These are phyloP conservation scores for Auriscalpium orientale DNA, from an alignment of 768 basidiomycete genomes.

Conservation along the genomic window DNA sequence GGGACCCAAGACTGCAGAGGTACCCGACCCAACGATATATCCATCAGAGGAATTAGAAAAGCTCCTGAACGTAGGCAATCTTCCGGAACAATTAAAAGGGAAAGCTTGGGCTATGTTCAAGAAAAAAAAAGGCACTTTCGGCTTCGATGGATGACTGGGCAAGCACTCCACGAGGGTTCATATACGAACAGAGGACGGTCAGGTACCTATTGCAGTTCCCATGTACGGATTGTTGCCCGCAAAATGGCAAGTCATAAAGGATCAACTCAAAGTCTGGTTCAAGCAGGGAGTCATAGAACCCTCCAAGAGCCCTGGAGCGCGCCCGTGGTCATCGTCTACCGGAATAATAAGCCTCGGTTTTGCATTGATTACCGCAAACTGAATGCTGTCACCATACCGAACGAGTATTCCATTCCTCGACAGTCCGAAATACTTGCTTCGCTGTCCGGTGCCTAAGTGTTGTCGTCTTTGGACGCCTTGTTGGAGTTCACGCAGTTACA, in stretches of 20 bases:
- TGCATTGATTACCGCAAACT: constrained; percentile 28
- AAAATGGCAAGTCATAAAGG: constrained; percentile 2
- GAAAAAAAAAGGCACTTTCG: constrained; percentile 8
- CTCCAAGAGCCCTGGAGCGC: constrained; percentile 32
- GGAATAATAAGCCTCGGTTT: constrained; percentile 30
- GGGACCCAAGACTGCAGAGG: too few relatives aligned
- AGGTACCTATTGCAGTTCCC: neutral
- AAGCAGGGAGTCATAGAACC: constrained; percentile 32
- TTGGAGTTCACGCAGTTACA: constrained; percentile 34
- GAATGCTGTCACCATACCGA: constrained; percentile 18
- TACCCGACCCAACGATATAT: constrained; percentile 11
- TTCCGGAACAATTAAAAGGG: constrained; percentile 1
- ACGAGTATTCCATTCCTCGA: constrained; percentile 16
- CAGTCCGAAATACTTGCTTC: constrained; percentile 15
- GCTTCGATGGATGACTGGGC: constrained; percentile 19
- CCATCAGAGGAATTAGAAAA: neutral
- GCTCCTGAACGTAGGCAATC: neutral
- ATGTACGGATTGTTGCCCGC: constrained; percentile 4
- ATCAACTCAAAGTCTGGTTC: constrained; percentile 14
- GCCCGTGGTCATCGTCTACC: constrained; percentile 27
- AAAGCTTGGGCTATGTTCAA: neutral
- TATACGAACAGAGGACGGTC: neutral
- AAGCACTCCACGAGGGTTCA: constrained; percentile 1
- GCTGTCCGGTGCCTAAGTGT: constrained; percentile 19
- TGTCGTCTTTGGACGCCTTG: constrained; percentile 29